Conservation (phyloP, 208 protist species). For the Crithidia acanthocephali region DNA sequence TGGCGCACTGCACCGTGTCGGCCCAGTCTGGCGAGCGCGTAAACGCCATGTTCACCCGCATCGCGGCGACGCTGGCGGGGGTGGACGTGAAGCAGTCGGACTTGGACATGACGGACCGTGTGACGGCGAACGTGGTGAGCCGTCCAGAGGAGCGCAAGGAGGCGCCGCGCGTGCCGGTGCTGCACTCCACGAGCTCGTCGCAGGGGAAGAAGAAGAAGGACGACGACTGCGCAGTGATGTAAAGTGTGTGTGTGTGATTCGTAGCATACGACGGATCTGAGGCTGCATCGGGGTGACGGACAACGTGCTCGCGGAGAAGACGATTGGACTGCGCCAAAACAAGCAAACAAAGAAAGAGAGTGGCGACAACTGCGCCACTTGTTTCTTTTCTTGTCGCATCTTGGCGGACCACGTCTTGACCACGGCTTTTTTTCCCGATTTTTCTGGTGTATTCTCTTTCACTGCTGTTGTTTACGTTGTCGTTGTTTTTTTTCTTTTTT, state of each 20-base stretch:
- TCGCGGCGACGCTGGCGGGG: conserved; percentile 89
- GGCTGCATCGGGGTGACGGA: too few relatives aligned
- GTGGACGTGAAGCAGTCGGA: conserved; percentile 76
- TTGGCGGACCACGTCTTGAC: too few relatives aligned
- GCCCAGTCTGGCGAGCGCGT: conserved; percentile 94
- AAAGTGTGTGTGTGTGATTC: conserved; percentile 2
- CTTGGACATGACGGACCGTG: conserved; percentile 63
- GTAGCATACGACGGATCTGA: too few relatives aligned
- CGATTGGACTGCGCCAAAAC: too few relatives aligned
- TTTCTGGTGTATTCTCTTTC: not conserved
- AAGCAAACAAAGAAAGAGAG: not conserved
- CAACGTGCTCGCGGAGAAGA: not conserved
- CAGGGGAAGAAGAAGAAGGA: conserved; percentile 40
- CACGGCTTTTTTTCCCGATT: too few relatives aligned
- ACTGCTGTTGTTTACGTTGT: too few relatives aligned
- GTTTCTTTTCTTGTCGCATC: not conserved
- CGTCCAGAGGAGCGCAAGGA: conserved; percentile 40
- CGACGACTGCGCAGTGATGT: conserved; percentile 57
- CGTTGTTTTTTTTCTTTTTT: too few relatives aligned
- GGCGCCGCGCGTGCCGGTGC: conserved; percentile 16
- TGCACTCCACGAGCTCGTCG: conserved; percentile 17
- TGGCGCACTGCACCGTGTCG: conserved; percentile 80
- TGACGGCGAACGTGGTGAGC: conserved; percentile 55
- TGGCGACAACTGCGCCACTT: conserved; percentile 14
- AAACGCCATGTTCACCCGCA: conserved; percentile 73